Evolutionary conservation across 1,284 basidiomycete genomes (phyloP), one percentile per base, ranked within the genome.

Genomic region (Microbotryum saponariae): DNA sequence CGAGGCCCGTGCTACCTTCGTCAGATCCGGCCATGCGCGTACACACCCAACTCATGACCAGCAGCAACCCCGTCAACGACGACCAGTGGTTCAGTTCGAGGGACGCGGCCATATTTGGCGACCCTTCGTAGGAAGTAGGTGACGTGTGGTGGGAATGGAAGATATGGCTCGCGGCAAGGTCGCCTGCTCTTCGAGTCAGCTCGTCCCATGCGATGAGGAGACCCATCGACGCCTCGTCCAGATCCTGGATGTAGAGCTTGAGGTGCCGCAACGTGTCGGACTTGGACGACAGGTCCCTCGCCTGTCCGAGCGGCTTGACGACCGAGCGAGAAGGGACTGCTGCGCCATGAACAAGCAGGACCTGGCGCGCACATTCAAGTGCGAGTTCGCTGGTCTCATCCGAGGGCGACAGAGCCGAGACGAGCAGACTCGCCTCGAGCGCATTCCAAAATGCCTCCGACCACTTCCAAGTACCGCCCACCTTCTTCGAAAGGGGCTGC

Each of bases 171-270:
- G 33, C 37, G 49, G 51, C 37, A 29, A 59, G 51, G 45, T 59
- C 58, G 45, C 52, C 47, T 50, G 51, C 52, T 21, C 58, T 25
- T 45, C 58, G 21, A 21, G 50, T 53, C 29, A 21, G 51, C 29
- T 59, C 58, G 27, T 54, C 58, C 58, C 58, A 59, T 5, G 51
- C 58, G 4, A 45, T 48, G 7, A 53, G 14, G 10, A 59, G 29
- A 6, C 51, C 51, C n/a, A 27, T 33, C 10, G 49, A 53, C 29
- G 58, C 31, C 29, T 12, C 21, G 14, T 29, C 33, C 20, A 59
- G 27, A 18, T 9, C 29, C 6, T n/a, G 45, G 4, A 59, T 10
- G 18, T 12, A 23, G 14, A 25, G 21, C n/a, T 47, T 25, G 27
- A 12, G 12, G 25, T n/a, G 27, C 5, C 29, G 46, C 48, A n/a